A percentile compares a stretch with the other conserved stretches of the same genome.
These are phyloP conservation scores for Colletotrichum abscissum DNA, from an alignment of 2,329 filamentous ascomycete species.

Conservation along the genomic window DNA sequence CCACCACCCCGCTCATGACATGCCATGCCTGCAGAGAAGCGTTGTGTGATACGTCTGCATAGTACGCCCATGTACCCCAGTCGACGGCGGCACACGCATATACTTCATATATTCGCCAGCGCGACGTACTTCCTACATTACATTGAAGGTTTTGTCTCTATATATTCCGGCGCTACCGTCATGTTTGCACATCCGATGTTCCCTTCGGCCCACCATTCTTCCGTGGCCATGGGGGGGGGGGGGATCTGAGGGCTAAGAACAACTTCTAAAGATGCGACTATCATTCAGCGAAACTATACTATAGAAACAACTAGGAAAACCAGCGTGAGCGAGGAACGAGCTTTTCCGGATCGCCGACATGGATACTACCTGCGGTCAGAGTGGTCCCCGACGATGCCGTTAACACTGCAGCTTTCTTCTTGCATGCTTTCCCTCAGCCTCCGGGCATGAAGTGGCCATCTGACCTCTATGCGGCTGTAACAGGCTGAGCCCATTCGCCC, in stretches of 20 bases:
- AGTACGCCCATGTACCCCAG: conserved; percentile 18
- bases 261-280: not conserved
- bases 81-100: not conserved
- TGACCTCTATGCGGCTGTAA: conserved; percentile 31
- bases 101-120: not conserved
- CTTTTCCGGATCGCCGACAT: not conserved
- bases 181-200: not conserved
- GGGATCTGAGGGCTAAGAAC: not conserved
- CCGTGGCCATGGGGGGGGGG: not conserved
- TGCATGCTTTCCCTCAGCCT: conserved; percentile 31
- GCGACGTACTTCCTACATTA: not conserved
- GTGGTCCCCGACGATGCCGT: conserved; percentile 19
- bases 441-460: conserved; percentile 26
- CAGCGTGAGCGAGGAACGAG: not conserved
- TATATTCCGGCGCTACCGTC: too few relatives aligned
- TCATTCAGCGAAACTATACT: not conserved
- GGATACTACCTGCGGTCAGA: not conserved
- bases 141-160: not conserved
- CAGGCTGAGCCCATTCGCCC: conserved; percentile 27
- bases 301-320: not conserved
- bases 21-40: conserved; percentile 9
- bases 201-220: not conserved
- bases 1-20: not conserved
- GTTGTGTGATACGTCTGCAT: conserved; percentile 15
- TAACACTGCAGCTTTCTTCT: conserved; percentile 12